These are phyloP conservation scores for Pythium graminicola DNA, from an alignment of 352 stramenopile species.

Conservation along the genomic window DNA sequence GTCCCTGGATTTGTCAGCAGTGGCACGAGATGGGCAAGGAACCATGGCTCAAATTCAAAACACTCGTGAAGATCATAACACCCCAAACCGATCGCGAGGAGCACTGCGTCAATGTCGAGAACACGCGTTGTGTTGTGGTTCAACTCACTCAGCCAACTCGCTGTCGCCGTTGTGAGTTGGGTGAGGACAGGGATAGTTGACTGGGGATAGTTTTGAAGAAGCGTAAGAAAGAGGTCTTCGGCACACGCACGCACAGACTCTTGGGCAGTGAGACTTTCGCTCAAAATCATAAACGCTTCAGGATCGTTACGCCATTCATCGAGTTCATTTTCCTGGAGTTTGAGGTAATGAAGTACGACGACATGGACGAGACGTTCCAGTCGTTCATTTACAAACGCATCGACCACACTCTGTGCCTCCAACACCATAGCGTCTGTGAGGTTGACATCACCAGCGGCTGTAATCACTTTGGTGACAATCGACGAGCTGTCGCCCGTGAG, in stretches of 20 bases:
- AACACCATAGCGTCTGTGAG: conserved; percentile 73
- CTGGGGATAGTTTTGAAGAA: conserved; percentile 67
- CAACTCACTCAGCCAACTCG: conserved; percentile 40
- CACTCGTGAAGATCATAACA: conserved; percentile 85
- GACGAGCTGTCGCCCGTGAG: conserved; percentile 30
- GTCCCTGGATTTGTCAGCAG: conserved; percentile 31
- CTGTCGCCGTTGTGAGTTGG: conserved; percentile 50
- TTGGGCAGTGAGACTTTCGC: conserved; percentile 68
- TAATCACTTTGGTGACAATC: conserved; percentile 73
- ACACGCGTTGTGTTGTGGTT: background rate
- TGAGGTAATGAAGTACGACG: conserved; percentile 76
- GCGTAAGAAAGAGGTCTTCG: conserved; percentile 78
- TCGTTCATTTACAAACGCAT: conserved; percentile 48
- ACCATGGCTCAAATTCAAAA: conserved; percentile 87
- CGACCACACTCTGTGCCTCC: conserved; percentile 51
- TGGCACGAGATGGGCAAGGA: conserved; percentile 63
- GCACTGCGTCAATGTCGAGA: conserved; percentile 66
- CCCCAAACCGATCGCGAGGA: conserved; percentile 71
- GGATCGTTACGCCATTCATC: conserved; percentile 67
- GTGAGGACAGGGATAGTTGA: conserved; percentile 65
- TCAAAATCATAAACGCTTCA: conserved; percentile 54
- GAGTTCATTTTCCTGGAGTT: conserved; percentile 43
- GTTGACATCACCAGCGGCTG: conserved; percentile 61
- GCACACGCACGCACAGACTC: conserved; percentile 75
- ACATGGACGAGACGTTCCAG: conserved; percentile 58